phyloP scores from a whole-genome alignment of 768 basidiomycete species.

The Strobilomyces echinocephalus region DNA sequence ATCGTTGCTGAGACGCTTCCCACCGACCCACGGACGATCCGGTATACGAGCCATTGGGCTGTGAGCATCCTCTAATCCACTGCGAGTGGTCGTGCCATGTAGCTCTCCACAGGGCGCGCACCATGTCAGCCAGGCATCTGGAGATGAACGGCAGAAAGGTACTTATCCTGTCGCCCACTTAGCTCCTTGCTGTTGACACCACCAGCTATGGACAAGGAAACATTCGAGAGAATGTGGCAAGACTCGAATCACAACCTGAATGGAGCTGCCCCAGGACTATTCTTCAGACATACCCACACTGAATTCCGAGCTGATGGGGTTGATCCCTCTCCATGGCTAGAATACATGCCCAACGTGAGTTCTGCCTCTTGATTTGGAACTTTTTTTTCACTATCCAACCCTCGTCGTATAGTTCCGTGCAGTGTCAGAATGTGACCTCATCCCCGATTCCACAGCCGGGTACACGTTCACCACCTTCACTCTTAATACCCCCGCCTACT shows the following conservation, averaged over 20 bases:
- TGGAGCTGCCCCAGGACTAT: constrained; percentile 50
- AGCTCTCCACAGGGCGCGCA: constrained; percentile 61
- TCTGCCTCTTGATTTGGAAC: neutral
- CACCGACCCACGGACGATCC: constrained; percentile 65
- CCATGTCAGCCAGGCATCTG: constrained; percentile 57
- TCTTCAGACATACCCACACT: constrained; percentile 59
- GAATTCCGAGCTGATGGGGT: constrained; percentile 48
- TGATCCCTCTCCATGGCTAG: constrained; percentile 32
- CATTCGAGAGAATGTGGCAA: constrained; percentile 72
- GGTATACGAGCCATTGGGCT: constrained; percentile 81
- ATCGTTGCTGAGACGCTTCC: constrained; percentile 71
- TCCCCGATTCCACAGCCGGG: constrained; percentile 42
- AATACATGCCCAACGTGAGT: constrained; percentile 53
- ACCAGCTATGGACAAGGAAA: constrained; percentile 63
- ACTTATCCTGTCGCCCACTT: constrained; percentile 1
- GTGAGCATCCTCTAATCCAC: constrained; percentile 37
- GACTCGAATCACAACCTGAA: constrained; percentile 53
- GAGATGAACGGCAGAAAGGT: constrained; percentile 55
- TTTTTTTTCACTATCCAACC: neutral
- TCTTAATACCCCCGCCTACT: constrained; percentile 60
- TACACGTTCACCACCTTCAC: constrained; percentile 62
- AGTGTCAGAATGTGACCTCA: constrained; percentile 39
- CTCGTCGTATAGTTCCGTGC: constrained; percentile 27
- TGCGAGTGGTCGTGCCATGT: neutral
- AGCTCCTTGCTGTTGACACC: neutral